Base-by-base conservation (phyloP, 768 basidiomycete species). In the Coprinopsis cinerea region DNA sequence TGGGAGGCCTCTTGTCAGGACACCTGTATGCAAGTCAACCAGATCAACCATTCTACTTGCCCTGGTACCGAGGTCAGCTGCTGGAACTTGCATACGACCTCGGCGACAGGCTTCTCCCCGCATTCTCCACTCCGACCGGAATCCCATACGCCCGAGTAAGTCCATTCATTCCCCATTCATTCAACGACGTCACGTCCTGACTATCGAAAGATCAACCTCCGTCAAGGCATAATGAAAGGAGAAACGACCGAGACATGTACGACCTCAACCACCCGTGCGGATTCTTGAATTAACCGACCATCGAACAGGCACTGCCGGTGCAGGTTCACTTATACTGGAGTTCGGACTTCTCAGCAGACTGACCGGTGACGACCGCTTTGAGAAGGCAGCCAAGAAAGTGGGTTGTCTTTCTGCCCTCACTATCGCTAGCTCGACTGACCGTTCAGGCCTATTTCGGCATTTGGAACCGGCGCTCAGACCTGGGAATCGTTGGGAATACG, bases 331-430 rank as follows among this genome's bases (percentile, higher is more conserved):
- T 48, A 83, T 98, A 27, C 70, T 99, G 20, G 96, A 99, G 64
- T 97, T 98, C 61, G 90, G 83, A n/a, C 87, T 90, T 14, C 70
- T 99, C 22, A 91, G 89, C 60, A 82, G 94, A 26, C 74, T 99
- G 32, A 95, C 93, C 27, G 88, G 89, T 4, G 92, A 96, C 59
- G 78, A 84, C 18, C 78, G 85, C 15, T 99, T 92, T 60, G 96
- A 98, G 67, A 84, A 83, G 57, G 91, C 79, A 0, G 96, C 95
- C 1, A 76, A 85, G 56, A 85, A 83, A 54, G 73, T 73, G 45
- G 27, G 47, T 30, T 14, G 10, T 44, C 14, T 18, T 17, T 26
- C 25, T 13, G 44, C 23, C 4, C 11, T 23, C 15, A 17, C 15
- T 6, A 15, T 1, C 27, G 3, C 39, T 43, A 1, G 27, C 14